Conservation (phyloP, 176 grass and related monocot genomes). For the Rhynchospora breviuscula region DNA sequence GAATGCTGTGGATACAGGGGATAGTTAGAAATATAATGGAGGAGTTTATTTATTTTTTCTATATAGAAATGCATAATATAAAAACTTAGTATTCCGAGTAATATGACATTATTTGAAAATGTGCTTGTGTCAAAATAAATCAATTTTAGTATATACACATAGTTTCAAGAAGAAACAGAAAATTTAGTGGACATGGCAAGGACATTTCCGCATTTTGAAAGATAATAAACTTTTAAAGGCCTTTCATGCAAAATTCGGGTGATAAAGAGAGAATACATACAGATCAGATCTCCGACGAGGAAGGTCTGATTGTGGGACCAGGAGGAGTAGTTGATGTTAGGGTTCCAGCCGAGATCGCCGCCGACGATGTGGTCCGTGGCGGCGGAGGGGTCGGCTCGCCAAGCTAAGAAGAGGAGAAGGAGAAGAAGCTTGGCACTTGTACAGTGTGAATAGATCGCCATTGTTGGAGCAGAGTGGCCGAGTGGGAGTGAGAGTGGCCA, state of each 20-base stretch:
- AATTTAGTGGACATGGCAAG: too few species aligned
- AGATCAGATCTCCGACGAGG: conserved; percentile 75
- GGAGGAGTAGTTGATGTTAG: conserved; percentile 79
- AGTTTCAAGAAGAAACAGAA: too few species aligned
- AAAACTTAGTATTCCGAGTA: too few species aligned
- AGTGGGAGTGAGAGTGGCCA: not conserved
- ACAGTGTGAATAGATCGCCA: conserved; percentile 19
- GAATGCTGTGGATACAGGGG: conserved; percentile 38
- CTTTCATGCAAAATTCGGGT: not conserved
- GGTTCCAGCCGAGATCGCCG: conserved; percentile 79
- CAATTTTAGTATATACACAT: too few species aligned
- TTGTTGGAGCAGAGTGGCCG: not conserved
- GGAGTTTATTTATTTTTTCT: too few species aligned
- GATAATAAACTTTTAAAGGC: not conserved
- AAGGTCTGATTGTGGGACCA: conserved; percentile 89
- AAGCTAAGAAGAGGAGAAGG: conserved; percentile 9
- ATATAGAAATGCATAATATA: too few species aligned
- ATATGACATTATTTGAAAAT: too few species aligned
- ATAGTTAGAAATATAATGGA: not conserved
- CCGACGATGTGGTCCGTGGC: conserved; percentile 91
- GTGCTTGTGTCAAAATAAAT: too few species aligned
- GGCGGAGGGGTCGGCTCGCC: not conserved
- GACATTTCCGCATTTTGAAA: not conserved
- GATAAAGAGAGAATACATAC: conserved; percentile 24
- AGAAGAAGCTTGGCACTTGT: not conserved